phyloP scores from a whole-genome alignment of 1,284 basidiomycete genomes.

The Leccinum griseonigrum region DNA sequence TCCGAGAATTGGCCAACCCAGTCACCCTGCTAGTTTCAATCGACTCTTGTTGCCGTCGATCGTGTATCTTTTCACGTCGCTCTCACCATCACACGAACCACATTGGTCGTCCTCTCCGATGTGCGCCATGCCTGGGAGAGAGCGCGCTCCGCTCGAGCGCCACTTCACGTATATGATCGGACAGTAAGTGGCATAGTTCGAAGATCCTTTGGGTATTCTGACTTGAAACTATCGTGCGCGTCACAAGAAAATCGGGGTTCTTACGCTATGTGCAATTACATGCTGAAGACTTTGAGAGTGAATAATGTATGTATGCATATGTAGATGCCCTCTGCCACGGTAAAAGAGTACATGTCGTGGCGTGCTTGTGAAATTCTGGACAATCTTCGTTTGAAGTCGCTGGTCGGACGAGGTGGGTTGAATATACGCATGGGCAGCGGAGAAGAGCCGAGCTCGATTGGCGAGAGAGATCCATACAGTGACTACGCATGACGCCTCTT shows the following conservation, averaged over 20 bases:
- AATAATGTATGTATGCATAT: not conserved
- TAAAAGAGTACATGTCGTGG: not conserved
- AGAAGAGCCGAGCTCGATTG: no score
- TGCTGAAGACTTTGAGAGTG: constrained; percentile 27
- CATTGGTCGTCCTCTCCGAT: constrained; percentile 39
- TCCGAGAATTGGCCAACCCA: constrained; percentile 7
- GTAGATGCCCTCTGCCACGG: not conserved
- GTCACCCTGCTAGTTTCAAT: constrained; percentile 8
- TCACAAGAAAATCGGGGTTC: constrained; percentile 29
- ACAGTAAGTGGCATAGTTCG: constrained; percentile 30
- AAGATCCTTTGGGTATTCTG: not conserved
- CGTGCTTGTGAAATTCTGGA: not conserved
- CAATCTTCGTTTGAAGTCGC: no score
- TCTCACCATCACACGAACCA: constrained; percentile 29
- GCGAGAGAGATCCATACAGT: no score
- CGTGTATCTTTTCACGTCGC: constrained; percentile 39
- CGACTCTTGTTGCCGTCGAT: constrained; percentile 34
- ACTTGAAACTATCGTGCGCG: not conserved
- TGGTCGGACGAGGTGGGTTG: no score
- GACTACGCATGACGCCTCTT: not conserved
- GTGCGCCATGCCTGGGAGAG: constrained; percentile 18
- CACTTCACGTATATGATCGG: constrained; percentile 38
- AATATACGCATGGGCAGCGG: no score
- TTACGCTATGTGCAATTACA: constrained; percentile 31
- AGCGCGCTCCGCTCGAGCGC: constrained; percentile 27